Percentiles rank a stretch among this genome's conserved stretches.
These are phyloP conservation scores for Scheffersomyces stipitis DNA, from an alignment of 805 yeast species.

Conservation along the genomic window DNA sequence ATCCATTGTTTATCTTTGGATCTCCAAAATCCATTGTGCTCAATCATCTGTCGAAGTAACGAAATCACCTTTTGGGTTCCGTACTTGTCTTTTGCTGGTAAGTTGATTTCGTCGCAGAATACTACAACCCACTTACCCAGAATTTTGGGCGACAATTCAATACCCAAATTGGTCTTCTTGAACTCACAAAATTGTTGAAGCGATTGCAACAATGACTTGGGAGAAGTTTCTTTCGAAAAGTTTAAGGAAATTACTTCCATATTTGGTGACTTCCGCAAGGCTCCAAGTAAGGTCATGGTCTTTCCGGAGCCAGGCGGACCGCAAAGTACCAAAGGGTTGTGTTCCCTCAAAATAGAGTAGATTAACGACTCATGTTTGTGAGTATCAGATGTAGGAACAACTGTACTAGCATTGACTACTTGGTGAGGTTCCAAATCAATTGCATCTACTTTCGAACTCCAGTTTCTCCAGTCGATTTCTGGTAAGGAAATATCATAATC, in stretches of 20 bases:
- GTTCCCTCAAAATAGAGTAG: conserved; percentile 53
- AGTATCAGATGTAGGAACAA: conserved; percentile 82
- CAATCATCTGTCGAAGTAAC: conserved; percentile 72
- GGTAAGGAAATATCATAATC: conserved; percentile 47
- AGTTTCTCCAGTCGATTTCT: conserved; percentile 46
- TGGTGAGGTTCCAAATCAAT: conserved; percentile 56
- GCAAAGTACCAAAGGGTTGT: conserved; percentile 67
- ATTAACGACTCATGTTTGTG: conserved; percentile 62
- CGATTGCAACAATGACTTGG: conserved; percentile 57
- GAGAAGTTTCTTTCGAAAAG: conserved; percentile 78
- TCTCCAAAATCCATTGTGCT: conserved; percentile 77
- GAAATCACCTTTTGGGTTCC: conserved; percentile 74
- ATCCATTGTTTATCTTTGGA: conserved; percentile 65
- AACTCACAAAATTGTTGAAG: conserved; percentile 74
- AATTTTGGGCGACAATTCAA: conserved; percentile 54
- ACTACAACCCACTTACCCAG: conserved; percentile 72
- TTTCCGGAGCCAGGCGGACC: conserved; percentile 99
- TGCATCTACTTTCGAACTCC: conserved; percentile 39
- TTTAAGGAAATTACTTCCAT: conserved; percentile 68
- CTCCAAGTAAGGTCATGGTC: conserved; percentile 81
- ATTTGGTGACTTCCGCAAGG: conserved; percentile 56
- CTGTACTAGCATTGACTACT: conserved; percentile 57
- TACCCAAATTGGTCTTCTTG: conserved; percentile 50
- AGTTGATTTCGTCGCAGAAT: conserved; percentile 89
- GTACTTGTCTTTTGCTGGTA: conserved; percentile 69